Base-by-base conservation (phyloP, 768 basidiomycete species). In the Suillus paluster region DNA sequence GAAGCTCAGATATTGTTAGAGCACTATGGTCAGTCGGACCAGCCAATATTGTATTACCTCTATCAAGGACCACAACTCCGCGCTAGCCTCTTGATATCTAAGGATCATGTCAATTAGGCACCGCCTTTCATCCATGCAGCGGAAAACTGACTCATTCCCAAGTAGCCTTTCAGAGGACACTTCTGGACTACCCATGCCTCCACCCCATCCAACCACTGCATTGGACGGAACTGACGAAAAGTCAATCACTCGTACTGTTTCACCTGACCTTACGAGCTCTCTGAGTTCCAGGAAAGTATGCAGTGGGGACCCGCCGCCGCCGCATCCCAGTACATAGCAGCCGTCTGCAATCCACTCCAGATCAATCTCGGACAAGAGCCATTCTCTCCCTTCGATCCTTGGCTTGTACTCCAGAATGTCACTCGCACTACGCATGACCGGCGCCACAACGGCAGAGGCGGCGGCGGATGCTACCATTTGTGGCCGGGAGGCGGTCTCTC, bases 271-370 rank as follows among this genome's bases (percentile, higher is more conserved):
- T 1, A 88, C 71, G 62, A 86, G 77, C 64, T 87, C 83, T 41
- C 85, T 77, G 9, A 80, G 73, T 65, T 80, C 80, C 4, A 87
- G 70, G 66, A 80, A 87, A 2, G 78, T 71, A 19, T 83, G 80
- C 64, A 85, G 80, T 0, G 88, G 84, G 3, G 82, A 80, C 8
- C 87, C 88, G 3, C 88, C 88, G 33, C 88, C 88, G 3, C 88
- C 87, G 19, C 81, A 83, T 0, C 87, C 88, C 2, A 89, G 76
- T 44, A 89, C 77, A 44, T 84, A 85, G 57, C 86, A 87, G 34
- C 88, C 88, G 57, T 85, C 84, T 27, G 85, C 80, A 50, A 89
- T 83, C 77, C 84, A 89, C 59, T 85, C 84, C 25, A 83, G 69
- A 64, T 84, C 82, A 2, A 76, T 72, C 66, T 84, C 82, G 15